Evolutionary conservation across 805 yeast species (phyloP).

Genomic region (Starmerella ratchasimensis): DNA sequence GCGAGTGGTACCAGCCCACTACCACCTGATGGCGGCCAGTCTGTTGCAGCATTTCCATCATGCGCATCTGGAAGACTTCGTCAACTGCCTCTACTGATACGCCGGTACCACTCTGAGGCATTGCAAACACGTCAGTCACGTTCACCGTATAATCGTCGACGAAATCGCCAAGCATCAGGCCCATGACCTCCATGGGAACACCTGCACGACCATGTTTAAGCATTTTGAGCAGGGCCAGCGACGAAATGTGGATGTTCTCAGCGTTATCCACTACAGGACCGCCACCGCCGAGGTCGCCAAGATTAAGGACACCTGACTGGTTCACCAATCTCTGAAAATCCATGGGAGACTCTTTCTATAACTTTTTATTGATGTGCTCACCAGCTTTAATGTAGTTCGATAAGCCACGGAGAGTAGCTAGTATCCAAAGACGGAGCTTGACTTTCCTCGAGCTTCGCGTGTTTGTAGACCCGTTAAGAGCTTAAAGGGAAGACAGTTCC

Average conservation of each 20-base stretch:
- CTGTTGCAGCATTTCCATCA: constrained; percentile 99
- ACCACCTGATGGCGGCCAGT: constrained; percentile 99
- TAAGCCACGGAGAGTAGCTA: no score
- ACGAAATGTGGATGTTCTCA: constrained; percentile 91
- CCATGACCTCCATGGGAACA: constrained; percentile 85
- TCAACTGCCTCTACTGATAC: constrained; percentile 98
- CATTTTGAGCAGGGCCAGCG: constrained; percentile 90
- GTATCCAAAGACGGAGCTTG: no score
- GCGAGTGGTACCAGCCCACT: constrained; percentile 99
- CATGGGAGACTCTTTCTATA: no score
- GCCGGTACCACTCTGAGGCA: constrained; percentile 96
- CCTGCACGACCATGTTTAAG: constrained; percentile 80
- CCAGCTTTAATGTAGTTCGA: no score
- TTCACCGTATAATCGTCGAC: constrained; percentile 95
- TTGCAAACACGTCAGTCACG: constrained; percentile 95
- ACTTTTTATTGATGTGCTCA: no score
- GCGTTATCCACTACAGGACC: constrained; percentile 84
- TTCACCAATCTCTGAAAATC: constrained; percentile 26
- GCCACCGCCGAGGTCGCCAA: constrained; percentile 31
- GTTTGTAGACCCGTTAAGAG: no score
- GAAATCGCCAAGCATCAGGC: constrained; percentile 95
- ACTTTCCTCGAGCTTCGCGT: no score
- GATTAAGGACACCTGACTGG: constrained; percentile 25
- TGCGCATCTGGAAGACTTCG: constrained; percentile 94
- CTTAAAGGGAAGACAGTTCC: no score